Evolutionary conservation across 805 yeast genomes (phyloP), one percentile per base, ranked within the genome.

Genomic region (Sugiyamaella marilandica): DNA sequence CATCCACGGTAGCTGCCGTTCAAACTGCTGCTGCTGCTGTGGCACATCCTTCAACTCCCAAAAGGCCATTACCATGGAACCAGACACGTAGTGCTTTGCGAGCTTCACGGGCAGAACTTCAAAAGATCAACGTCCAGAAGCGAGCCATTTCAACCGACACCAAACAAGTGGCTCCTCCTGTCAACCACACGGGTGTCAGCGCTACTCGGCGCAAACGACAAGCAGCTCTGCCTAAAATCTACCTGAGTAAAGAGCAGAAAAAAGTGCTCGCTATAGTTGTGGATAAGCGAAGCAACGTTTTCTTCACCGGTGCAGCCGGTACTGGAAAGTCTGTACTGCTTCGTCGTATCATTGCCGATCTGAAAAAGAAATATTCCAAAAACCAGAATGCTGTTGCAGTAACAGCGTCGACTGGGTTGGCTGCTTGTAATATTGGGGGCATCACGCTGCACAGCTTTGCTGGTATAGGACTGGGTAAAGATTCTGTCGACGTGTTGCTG

Each of bases 221-320:
- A 41, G 41, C 37, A 33, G 33, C 50, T 10, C 47, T 59, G 10
- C 55, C 63, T 10, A 51, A 55, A 18, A 58, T 69, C 2, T 57
- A 61, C 47, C 63, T 73, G 2, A 68, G 73, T 18, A 65, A 61
- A 7, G 86, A 82, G 65, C 87, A 82, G 66, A 65, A 69, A 50
- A 62, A 62, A 21, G 82, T 94, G 19, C 74, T 87, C 10, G 78
- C 81, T 9, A 68, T 87, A 50, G 95, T 84, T 0, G 68, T 79
- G 43, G 64, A 73, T 19, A 90, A 95, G 0, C 41, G 55, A 2
- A 70, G 74, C 14, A 87, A 84, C 54, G 70, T 94, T 2, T 94
- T 94, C 65, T 94, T 87, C 66, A 94, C 99, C 0, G 99, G 99
- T 48, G 89, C 97, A 33, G 99, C 99, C 0, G 99, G 99, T 62